These are phyloP conservation scores for Bryoglossum gracile DNA, from an alignment of 495 filamentous ascomycete species.

Conservation along the genomic window DNA sequence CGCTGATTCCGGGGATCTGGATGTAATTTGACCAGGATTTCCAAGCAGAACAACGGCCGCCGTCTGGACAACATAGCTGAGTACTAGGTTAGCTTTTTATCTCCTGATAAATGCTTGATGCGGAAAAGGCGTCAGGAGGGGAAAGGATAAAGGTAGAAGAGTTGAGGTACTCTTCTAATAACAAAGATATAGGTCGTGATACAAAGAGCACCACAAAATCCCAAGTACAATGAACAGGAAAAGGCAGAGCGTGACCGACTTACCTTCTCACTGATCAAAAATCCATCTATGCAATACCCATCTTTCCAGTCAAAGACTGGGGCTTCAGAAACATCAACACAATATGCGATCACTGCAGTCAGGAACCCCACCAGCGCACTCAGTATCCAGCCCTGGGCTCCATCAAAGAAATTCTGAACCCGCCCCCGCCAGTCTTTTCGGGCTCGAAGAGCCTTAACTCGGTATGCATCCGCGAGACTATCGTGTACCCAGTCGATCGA, in stretches of 20 bases:
- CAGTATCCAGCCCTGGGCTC: conserved; percentile 89
- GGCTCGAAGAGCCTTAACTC: conserved; percentile 72
- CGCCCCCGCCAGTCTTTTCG: conserved; percentile 81
- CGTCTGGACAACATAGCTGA: conserved; percentile 64
- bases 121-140: too few species aligned
- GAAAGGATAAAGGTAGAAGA: too few species aligned
- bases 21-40: conserved; percentile 67
- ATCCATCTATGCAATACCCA: conserved; percentile 70
- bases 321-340: conserved; percentile 79
- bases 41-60: conserved; percentile 63
- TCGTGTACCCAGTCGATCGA: conserved; percentile 99
- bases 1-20: conserved; percentile 39
- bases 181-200: too few species aligned
- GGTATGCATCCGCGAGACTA: conserved; percentile 87
- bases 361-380: conserved; percentile 86
- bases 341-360: conserved; percentile 79
- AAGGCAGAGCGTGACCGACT: neutral
- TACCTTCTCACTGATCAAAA: conserved; percentile 64
- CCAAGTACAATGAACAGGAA: neutral
- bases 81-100: conserved; percentile 16
- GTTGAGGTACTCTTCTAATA: too few species aligned
- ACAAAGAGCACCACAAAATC: too few species aligned
- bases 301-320: conserved; percentile 84
- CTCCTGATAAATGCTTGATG: neutral
- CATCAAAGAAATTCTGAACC: conserved; percentile 69